Percentiles rank a stretch among this genome's conserved stretches.
phyloP scores from a whole-genome alignment of 2,329 filamentous ascomycete genomes.

The Cylindrodendrum hubeiense region DNA sequence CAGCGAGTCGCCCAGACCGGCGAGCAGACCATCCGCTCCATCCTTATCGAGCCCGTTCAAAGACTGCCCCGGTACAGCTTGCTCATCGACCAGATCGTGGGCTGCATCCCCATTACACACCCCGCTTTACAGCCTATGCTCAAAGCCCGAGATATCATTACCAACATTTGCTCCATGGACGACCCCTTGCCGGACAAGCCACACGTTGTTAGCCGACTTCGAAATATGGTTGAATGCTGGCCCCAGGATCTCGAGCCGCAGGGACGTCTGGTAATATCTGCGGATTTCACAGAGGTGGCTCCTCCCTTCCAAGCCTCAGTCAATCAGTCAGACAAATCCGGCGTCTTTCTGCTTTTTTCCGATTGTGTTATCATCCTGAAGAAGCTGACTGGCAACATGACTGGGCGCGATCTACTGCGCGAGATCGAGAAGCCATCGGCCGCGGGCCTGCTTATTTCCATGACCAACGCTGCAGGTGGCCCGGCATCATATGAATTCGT shows the following conservation, averaged over 20 bases:
- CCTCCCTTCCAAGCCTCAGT: constrained; percentile 73
- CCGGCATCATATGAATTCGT: constrained; percentile 76
- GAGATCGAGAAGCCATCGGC: constrained; percentile 86
- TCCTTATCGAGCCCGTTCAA: constrained; percentile 96
- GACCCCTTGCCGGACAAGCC: constrained; percentile 76
- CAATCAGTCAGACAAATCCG: constrained; percentile 63
- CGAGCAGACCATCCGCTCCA: constrained; percentile 90
- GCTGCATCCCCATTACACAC: constrained; percentile 86
- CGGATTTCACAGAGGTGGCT: constrained; percentile 82
- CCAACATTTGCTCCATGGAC: constrained; percentile 96
- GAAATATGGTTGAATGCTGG: constrained; percentile 83
- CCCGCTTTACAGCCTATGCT: constrained; percentile 86
- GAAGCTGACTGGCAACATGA: constrained; percentile 73
- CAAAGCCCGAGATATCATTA: constrained; percentile 91
- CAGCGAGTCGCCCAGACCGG: constrained; percentile 84
- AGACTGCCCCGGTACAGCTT: constrained; percentile 93
- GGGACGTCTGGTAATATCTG: constrained; percentile 83
- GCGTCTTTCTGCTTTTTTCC: constrained; percentile 86
- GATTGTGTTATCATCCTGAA: constrained; percentile 84
- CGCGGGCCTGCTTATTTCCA: constrained; percentile 71
- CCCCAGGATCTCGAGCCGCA: constrained; percentile 77
- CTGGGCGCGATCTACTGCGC: constrained; percentile 82
- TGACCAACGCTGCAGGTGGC: constrained; percentile 73
- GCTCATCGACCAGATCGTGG: constrained; percentile 94
- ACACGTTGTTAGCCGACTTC: constrained; percentile 79